phyloP scores from a whole-genome alignment of 768 basidiomycete species.

The Suillus discolor region DNA sequence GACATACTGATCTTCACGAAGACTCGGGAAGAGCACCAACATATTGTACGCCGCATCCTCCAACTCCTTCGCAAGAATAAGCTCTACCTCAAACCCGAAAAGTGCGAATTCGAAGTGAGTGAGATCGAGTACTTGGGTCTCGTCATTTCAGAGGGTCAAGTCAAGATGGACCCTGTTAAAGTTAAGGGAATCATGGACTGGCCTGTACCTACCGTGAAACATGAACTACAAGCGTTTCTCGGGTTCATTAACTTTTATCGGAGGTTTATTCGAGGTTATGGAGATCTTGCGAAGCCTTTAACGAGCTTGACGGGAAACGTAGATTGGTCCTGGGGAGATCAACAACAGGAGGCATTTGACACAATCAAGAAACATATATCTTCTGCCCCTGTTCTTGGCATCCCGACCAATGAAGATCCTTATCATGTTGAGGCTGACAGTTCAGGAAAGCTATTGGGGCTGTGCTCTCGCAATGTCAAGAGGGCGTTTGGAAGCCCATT shows the following conservation, averaged over 20 bases:
- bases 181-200: constrained; percentile 39
- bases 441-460: constrained; percentile 35
- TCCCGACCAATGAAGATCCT: constrained; percentile 14
- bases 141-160: constrained; percentile 27
- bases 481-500: constrained; percentile 37
- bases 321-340: constrained; percentile 28
- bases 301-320: constrained; percentile 30
- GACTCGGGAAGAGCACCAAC: constrained; percentile 12
- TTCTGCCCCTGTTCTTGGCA: constrained; percentile 27
- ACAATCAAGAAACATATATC: constrained; percentile 30
- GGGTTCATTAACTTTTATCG: constrained; percentile 44
- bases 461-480: constrained; percentile 26
- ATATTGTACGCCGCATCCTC: too few species aligned
- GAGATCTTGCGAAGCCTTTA: constrained; percentile 30
- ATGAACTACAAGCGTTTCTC: constrained; percentile 42
- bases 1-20: constrained; percentile 35
- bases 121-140: constrained; percentile 36
- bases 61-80: constrained; percentile 8
- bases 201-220: constrained; percentile 35
- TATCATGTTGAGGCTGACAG: constrained; percentile 33
- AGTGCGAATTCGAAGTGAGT: constrained; percentile 24
- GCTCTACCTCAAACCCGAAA: constrained; percentile 22
- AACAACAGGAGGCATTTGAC: constrained; percentile 28
- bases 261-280: constrained; percentile 35
- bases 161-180: constrained; percentile 44